Percentiles rank a stretch among this genome's conserved stretches.
Evolutionary conservation across 148 eudicot species (phyloP).

Genomic region (Rhododendron vialii): DNA sequence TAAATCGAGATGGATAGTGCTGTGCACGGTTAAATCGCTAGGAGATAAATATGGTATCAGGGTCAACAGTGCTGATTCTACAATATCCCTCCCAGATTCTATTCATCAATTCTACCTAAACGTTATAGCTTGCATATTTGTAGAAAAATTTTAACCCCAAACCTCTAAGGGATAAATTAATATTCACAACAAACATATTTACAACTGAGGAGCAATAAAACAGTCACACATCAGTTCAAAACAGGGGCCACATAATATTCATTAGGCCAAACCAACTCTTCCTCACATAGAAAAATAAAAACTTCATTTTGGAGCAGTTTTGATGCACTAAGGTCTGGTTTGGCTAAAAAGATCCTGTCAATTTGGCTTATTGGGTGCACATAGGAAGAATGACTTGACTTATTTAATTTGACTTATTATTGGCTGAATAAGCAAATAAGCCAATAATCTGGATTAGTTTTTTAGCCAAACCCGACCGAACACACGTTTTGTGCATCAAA

Average conservation of each 20-base stretch:
- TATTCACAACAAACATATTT: neutral
- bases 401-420: too few relatives aligned
- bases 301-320: neutral
- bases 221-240: neutral
- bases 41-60: neutral
- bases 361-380: neutral
- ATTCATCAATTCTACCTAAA: neutral
- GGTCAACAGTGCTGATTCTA: neutral
- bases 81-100: neutral
- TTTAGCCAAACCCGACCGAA: neutral
- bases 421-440: neutral
- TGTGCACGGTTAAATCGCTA: too few relatives aligned
- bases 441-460: neutral
- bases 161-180: neutral
- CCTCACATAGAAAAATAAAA: neutral
- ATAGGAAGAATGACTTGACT: too few relatives aligned
- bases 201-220: neutral
- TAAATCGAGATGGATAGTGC: too few relatives aligned
- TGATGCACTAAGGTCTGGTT: neutral
- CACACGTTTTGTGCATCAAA: neutral
- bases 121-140: neutral
- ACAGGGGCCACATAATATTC: neutral
- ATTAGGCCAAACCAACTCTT: neutral
- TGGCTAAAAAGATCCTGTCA: neutral
- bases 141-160: neutral